Percentiles rank a stretch among this genome's conserved stretches.
These are phyloP conservation scores for Penicillium sumatraense DNA, from an alignment of 2,329 filamentous ascomycete species.

Conservation along the genomic window DNA sequence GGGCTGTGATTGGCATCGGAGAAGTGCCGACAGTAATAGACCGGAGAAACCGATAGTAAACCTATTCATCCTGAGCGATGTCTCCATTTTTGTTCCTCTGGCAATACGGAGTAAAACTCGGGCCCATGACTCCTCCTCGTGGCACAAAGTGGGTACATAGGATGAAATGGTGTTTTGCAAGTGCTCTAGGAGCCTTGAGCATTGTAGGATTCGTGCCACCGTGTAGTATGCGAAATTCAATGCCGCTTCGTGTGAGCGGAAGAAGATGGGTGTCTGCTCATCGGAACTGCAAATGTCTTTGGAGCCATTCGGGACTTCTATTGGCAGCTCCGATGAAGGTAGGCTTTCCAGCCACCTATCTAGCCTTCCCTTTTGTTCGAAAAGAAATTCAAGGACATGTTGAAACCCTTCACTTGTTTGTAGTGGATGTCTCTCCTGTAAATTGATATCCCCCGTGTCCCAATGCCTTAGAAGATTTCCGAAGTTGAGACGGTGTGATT, in stretches of 20 bases:
- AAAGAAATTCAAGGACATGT: not conserved
- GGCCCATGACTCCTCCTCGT: slow-evolving; percentile 18
- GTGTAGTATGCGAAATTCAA: slow-evolving; percentile 31
- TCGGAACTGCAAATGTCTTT: not conserved
- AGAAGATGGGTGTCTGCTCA: slow-evolving; percentile 5
- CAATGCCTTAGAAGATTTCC: slow-evolving; percentile 13
- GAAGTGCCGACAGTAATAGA: slow-evolving; percentile 24
- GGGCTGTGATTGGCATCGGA: slow-evolving; percentile 22
- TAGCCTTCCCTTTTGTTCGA: slow-evolving; percentile 6
- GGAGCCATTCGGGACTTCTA: not conserved
- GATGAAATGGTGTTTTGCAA: not conserved
- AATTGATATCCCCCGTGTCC: not conserved
- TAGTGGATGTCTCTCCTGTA: not conserved
- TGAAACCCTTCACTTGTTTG: not conserved
- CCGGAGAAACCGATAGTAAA: slow-evolving; percentile 33
- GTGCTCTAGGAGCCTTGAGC: slow-evolving; percentile 7
- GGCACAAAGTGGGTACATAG: not conserved
- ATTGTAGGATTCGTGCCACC: slow-evolving; percentile 31
- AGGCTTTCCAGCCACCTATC: slow-evolving; percentile 24
- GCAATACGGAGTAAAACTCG: slow-evolving; percentile 18
- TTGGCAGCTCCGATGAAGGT: slow-evolving; percentile 20
- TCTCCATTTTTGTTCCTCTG: slow-evolving; percentile 18
- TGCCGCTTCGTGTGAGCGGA: slow-evolving; percentile 27
- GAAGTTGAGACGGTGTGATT: slow-evolving; percentile 28
- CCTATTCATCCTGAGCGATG: slow-evolving; percentile 20